Evolutionary conservation across 139 green algal genomes (phyloP), one percentile per base, ranked within the genome.

Genomic region (Picochlorum costavermella): DNA sequence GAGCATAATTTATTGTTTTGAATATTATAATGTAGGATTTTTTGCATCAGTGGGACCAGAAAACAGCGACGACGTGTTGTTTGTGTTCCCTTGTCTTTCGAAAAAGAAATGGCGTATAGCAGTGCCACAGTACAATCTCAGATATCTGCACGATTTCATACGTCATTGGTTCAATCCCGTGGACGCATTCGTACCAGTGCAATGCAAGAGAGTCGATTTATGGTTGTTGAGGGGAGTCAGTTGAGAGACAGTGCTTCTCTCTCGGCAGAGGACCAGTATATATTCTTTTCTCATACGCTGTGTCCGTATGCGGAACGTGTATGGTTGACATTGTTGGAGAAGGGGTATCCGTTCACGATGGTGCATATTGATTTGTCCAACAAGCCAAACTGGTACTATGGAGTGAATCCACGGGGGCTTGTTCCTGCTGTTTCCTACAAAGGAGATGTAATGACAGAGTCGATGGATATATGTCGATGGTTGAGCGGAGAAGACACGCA

Each of bases 231-330:
- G n/a, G 46, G 46, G 17, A 28, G 17, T 28, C 17, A 26, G n/a
- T 20, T 53, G 46, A 3, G 20, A 14, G 46, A 53, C n/a, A 23
- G 16, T 20, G 46, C 29, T 57, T 5, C n/a, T 5, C 17, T 56
- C 20, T 3, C 11, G 36, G 26, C 72, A 13, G 23, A 55, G 12
- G 51, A 33, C 17, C 13, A 37, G 14, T 49, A 61, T 4, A 40
- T 83, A 5, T 63, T 89, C 5, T 86, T 83, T 61, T 81, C 73
- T 0, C 83, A 89, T 56, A 80, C 75, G 10, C 59, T 83, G 3
- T 89, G 83, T 63, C 83, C 83, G 0, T 89, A 87, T 48, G 83
- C 81, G 3, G 76, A 89, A 36, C 60, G 82, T 1, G 79, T 71
- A 8, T 78, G 69, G 49, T 48, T 89, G 29, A 61, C 82, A 12